Base-by-base conservation (phyloP, 1,284 basidiomycete genomes). In the Ganoderma lingzhi region DNA sequence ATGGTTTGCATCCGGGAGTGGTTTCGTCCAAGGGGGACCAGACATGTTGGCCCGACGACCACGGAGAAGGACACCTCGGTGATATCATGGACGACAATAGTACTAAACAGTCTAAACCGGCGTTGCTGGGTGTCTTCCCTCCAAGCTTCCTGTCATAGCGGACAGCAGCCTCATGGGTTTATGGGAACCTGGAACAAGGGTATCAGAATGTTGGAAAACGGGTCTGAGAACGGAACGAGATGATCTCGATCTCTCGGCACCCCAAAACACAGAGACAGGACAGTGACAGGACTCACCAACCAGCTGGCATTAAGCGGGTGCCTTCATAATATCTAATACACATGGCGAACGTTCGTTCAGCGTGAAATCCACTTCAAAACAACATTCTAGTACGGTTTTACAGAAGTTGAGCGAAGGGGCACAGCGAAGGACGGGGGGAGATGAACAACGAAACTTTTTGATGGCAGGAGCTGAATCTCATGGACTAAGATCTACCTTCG, bases 81-180 rank as follows among this genome's bases (percentile, higher is more conserved):
- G 10, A 28, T 51, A 51, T 35, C 30, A 56, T 35, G 55, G 30
- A 30, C 55, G n/a, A 59, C 19, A 59, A 23, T 59, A 37, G 30
- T 39, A 59, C 58, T n/a, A 56, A 56, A 61, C 14, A 15, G 39
- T 39, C 58, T n/a, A 56, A 56, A 61, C 6, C 15, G 39, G 59
- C 12, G 10, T n/a, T 2, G 59, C 23, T 39, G 39, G 39, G 12
- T 41, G 39, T 5, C 39, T 30, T 15, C 39, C 37, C 14, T 28
- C 30, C 53, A 28, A 30, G 59, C 39, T 44, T 61, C 10, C 39
- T 41, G 39, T 61, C 59, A 44, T 28, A 12, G n/a, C 19, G 59
- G 23, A 61, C 19, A 41, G 59, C 9, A 61, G 23, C 41, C 59
- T 44, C 23, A 44, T 30, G 39, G 23, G 12, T 12, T 42, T 6